A percentile compares a stretch with the other conserved stretches of the same genome.
Conservation (phyloP, 179 eudicot species). For the Corrigiola litoralis region DNA sequence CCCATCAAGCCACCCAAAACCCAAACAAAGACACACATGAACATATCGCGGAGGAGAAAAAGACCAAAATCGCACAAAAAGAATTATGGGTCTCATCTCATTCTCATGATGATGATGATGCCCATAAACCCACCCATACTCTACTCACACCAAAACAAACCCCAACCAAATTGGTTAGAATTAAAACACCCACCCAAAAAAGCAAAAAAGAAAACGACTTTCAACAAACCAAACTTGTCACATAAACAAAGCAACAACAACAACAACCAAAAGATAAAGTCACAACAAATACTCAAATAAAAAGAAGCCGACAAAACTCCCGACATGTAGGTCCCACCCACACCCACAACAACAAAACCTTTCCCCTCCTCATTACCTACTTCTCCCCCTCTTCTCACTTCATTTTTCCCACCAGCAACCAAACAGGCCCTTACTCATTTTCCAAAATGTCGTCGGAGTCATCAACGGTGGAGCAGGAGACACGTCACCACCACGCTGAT, state of each 20-base stretch:
- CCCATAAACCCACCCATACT: conserved; percentile 3
- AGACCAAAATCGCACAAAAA: background rate
- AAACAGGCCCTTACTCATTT: conserved; percentile 2
- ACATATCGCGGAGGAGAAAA: background rate
- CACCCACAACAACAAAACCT: too few species aligned
- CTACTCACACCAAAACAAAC: conserved; percentile 21
- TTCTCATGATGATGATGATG: conserved; percentile 6
- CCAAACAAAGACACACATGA: background rate
- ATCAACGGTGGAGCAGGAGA: conserved; percentile 31
- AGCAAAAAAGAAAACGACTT: conserved; percentile 14
- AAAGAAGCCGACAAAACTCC: too few species aligned
- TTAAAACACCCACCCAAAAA: too few species aligned
- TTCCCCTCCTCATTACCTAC: background rate
- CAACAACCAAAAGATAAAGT: too few species aligned
- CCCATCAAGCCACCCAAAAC: background rate
- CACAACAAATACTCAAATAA: too few species aligned
- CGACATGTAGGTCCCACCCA: too few species aligned
- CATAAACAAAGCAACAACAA: too few species aligned
- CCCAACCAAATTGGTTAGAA: conserved; percentile 7
- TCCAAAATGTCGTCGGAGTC: conserved; percentile 54
- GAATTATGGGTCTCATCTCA: conserved; percentile 1
- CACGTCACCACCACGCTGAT: conserved; percentile 21
- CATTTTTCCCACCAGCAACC: background rate
- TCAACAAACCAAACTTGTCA: background rate
- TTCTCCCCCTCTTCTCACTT: background rate